Evolutionary conservation across 2,329 filamentous ascomycete genomes (phyloP).

Genomic region (Alternaria solani): DNA sequence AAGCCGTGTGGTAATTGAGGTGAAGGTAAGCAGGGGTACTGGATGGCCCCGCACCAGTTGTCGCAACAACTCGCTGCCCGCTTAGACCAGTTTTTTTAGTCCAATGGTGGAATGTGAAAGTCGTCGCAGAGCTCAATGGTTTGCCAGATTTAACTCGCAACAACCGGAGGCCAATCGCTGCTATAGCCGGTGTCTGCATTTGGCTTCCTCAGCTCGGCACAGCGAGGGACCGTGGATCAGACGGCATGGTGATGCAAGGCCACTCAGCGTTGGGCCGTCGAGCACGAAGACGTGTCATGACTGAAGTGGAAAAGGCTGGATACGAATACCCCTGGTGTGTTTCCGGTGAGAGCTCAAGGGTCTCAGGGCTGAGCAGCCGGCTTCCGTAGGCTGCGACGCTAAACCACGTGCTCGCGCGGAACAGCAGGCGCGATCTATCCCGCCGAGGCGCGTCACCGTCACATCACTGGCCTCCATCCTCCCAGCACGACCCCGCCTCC

Average conservation of each 20-base stretch:
- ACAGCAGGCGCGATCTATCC: conserved; percentile 5
- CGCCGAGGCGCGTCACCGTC: conserved; percentile 21
- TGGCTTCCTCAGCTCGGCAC: conserved; percentile 25
- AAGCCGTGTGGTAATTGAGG: conserved; percentile 25
- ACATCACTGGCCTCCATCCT: conserved; percentile 4
- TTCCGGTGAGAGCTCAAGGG: conserved; percentile 9
- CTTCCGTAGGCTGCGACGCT: conserved; percentile 7
- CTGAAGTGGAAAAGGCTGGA: conserved; percentile 9
- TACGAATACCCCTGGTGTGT: conserved; percentile 5
- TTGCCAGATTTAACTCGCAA: conserved; percentile 12
- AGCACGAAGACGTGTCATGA: conserved; percentile 16
- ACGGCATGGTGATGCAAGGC: conserved; percentile 10
- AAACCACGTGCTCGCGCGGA: conserved; percentile 21
- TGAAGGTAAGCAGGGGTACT: conserved; percentile 23
- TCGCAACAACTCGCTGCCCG: background rate
- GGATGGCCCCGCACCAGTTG: conserved; percentile 16
- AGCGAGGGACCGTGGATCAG: conserved; percentile 1
- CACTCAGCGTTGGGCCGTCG: conserved; percentile 7
- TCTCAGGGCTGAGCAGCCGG: background rate
- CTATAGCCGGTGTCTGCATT: background rate
- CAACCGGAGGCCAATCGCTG: background rate
- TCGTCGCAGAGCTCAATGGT: conserved; percentile 4
- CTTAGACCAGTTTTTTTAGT: background rate
- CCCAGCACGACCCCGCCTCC: conserved; percentile 9
- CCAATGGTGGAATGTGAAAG: conserved; percentile 17